Base-by-base conservation (phyloP, 2,329 filamentous ascomycete genomes). In the Coleophoma crateriformis region DNA sequence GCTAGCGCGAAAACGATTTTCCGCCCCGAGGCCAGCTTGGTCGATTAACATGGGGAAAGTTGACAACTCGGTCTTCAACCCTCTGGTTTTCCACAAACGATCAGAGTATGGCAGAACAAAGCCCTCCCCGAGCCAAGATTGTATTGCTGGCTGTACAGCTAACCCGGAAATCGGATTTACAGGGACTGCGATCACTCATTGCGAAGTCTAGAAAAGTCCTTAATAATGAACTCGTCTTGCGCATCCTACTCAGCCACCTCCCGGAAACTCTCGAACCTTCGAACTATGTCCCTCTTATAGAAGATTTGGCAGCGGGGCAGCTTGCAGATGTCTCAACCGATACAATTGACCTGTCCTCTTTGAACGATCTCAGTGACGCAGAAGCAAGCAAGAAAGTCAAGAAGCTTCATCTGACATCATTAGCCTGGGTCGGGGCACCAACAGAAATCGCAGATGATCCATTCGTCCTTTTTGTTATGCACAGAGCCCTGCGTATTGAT, bases 221-320 rank as follows among this genome's bases (percentile, higher is more conserved):
- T 48, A 74, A 77, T 27, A 76, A 78, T 41, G 81, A 87, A 50
- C 70, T 90, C 13, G 64, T 88, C 20, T 73, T 94, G 50, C 82
- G 85, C 41, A 82, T 94, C 47, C 69, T 95, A 19, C 76, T 95
- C 42, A 88, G 85, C 17, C 88, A 85, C 62, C 75, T 95, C 1
- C 89, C 90, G 22, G 88, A 92, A 66, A 84, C 78, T 40, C 63
- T 82, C 5, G 78, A 78, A 5, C 82, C 88, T 5, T 68, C 68
- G n/a, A 64, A 72, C 42, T 91, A 91, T 62, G 71, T 80, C 15
- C 70, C 71, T 13, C 78, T 88, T 46, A 62, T 90, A 15, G 67
- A 77, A 58, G 75, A 81, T 47, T 68, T 90, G 52, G 42, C 54
- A 47, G 53, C 52, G 20, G 59, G 55, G 15, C 47, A 48, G 33